phyloP scores from a whole-genome alignment of 2,329 filamentous ascomycete species.

The Xylaria sp. region DNA sequence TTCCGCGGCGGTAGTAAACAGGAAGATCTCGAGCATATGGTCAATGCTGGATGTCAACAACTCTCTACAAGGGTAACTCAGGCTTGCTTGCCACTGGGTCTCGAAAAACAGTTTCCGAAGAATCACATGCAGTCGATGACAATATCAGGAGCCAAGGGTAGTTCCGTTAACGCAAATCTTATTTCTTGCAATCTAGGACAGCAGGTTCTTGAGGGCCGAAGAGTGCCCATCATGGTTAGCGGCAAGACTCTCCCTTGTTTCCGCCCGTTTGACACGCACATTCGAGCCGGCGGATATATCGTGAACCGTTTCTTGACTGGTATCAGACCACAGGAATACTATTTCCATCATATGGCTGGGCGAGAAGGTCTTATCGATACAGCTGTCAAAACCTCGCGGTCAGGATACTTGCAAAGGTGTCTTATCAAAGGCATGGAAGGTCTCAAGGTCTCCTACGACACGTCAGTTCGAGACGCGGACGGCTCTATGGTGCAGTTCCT shows the following conservation, averaged over 20 bases:
- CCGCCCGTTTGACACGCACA: constrained; percentile 87
- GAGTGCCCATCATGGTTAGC: constrained; percentile 97
- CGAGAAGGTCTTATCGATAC: constrained; percentile 98
- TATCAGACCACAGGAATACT: constrained; percentile 96
- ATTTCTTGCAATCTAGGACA: constrained; percentile 98
- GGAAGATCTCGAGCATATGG: constrained; percentile 86
- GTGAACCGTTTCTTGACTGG: constrained; percentile 97
- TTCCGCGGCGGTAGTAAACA: constrained; percentile 92
- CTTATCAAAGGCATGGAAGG: constrained; percentile 99
- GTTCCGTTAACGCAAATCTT: constrained; percentile 91
- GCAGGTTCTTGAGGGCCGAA: constrained; percentile 92
- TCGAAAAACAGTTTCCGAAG: constrained; percentile 91
- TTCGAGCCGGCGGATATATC: constrained; percentile 92
- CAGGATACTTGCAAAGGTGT: constrained; percentile 95
- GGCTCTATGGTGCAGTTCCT: constrained; percentile 94
- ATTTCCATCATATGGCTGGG: constrained; percentile 99
- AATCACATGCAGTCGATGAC: constrained; percentile 99
- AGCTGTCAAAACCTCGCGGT: constrained; percentile 96
- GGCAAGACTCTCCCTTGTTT: constrained; percentile 97
- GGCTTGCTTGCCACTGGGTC: constrained; percentile 80
- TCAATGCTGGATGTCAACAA: constrained; percentile 74
- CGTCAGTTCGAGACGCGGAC: constrained; percentile 91
- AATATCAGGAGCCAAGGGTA: constrained; percentile 93
- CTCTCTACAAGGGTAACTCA: constrained; percentile 83
- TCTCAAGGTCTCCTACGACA: constrained; percentile 90